Percentiles rank a stretch among this genome's conserved stretches.
These are phyloP conservation scores for Cutaneotrichosporon mucoides DNA, from an alignment of 1,284 basidiomycete species.

Conservation along the genomic window DNA sequence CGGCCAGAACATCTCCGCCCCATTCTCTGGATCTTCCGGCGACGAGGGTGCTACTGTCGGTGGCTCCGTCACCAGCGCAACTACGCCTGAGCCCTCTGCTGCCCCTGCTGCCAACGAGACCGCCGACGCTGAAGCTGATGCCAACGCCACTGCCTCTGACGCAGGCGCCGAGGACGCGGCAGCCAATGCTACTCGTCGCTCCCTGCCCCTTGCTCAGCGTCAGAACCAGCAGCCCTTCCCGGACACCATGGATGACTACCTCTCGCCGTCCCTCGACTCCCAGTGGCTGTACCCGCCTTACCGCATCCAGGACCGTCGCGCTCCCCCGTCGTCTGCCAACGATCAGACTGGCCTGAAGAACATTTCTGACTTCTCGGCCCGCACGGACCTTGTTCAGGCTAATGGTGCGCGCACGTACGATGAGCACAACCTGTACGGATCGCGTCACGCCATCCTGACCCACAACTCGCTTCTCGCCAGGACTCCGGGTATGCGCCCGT, in stretches of 20 bases:
- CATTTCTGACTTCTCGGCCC: slow-evolving; percentile 33
- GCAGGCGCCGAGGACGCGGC: no score
- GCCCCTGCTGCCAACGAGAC: not conserved
- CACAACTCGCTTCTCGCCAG: slow-evolving; percentile 60
- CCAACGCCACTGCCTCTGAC: not conserved
- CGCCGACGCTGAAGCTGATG: not conserved
- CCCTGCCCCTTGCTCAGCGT: not conserved
- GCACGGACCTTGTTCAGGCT: slow-evolving; percentile 56
- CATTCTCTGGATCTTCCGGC: not conserved
- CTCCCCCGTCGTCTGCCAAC: slow-evolving; percentile 19
- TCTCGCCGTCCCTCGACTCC: slow-evolving; percentile 19
- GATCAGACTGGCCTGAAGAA: slow-evolving; percentile 21
- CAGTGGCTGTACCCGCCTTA: slow-evolving; percentile 33
- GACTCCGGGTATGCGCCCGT: slow-evolving; percentile 58
- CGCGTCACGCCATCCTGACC: slow-evolving; percentile 65
- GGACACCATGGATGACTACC: slow-evolving; percentile 18
- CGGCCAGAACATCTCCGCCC: slow-evolving; percentile 23
- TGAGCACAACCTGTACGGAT: slow-evolving; percentile 62
- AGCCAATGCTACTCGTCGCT: not conserved
- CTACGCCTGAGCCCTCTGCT: no score
- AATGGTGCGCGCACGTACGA: slow-evolving; percentile 65
- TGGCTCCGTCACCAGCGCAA: no score
- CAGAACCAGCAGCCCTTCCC: slow-evolving; percentile 2
- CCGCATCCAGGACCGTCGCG: slow-evolving; percentile 24
- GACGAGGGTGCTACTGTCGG: no score